These are phyloP conservation scores for Suhomyces tanzawaensis DNA, from an alignment of 805 yeast species.

Conservation along the genomic window DNA sequence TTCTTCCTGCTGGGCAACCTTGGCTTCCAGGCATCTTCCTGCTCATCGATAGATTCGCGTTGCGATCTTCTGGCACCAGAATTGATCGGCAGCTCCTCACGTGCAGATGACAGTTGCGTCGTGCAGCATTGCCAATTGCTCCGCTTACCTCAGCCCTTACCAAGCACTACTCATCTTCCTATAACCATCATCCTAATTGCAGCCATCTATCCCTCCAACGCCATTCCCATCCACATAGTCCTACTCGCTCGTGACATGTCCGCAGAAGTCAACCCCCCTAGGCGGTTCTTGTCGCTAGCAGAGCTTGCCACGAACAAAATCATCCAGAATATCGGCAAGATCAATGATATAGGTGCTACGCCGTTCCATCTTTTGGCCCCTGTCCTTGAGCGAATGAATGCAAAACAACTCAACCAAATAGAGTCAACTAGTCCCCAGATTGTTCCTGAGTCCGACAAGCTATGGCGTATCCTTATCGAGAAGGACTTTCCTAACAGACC, in stretches of 20 bases:
- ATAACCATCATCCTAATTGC: not conserved
- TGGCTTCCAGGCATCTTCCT: too few relatives aligned
- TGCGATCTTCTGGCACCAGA: too few relatives aligned
- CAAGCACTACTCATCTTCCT: not conserved
- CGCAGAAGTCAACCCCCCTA: not conserved
- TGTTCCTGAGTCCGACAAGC: constrained; percentile 37
- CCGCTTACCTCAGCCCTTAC: not conserved
- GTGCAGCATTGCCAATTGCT: too few relatives aligned
- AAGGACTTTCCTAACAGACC: constrained; percentile 52
- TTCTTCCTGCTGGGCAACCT: too few relatives aligned
- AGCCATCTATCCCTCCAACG: not conserved
- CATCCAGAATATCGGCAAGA: constrained; percentile 8
- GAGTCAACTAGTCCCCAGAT: constrained; percentile 45
- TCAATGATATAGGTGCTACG: constrained; percentile 13
- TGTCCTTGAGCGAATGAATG: constrained; percentile 40
- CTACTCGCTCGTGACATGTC: not conserved
- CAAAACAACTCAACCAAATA: constrained; percentile 32
- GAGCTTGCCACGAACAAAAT: constrained; percentile 12
- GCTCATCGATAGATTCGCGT: too few relatives aligned
- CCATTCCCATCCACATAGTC: not conserved
- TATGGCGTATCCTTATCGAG: constrained; percentile 46
- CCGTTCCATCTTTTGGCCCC: constrained; percentile 50
- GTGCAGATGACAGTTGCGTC: too few relatives aligned
- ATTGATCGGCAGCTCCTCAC: too few relatives aligned
- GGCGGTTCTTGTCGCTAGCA: constrained; percentile 6